Evolutionary conservation across 2,329 filamentous ascomycete genomes (phyloP).

Genomic region (Epichloe bromicola): DNA sequence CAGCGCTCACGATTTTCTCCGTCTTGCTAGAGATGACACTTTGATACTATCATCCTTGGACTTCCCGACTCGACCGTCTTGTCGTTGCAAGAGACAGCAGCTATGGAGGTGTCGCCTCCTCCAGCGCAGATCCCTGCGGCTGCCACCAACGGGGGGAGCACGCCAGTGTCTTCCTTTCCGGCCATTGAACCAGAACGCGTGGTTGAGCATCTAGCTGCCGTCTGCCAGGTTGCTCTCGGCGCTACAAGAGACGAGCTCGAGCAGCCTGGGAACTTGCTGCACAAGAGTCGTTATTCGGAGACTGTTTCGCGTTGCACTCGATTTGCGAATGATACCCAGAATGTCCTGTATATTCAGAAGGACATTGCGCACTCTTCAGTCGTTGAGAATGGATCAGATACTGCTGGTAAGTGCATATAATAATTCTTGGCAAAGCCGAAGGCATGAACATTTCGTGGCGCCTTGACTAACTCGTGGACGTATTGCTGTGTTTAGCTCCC

Average conservation of each 20-base stretch:
- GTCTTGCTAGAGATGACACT: not conserved
- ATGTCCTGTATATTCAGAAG: conserved; percentile 84
- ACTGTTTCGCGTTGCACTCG: conserved; percentile 78
- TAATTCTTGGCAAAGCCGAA: not conserved
- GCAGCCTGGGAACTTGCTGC: conserved; percentile 69
- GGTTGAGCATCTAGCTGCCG: conserved; percentile 57
- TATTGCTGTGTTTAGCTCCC: conserved; percentile 20
- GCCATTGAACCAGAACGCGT: conserved; percentile 55
- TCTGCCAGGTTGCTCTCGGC: conserved; percentile 62
- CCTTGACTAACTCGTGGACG: not conserved
- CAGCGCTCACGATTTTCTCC: not conserved
- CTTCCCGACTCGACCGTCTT: not conserved
- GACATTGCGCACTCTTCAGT: conserved; percentile 47
- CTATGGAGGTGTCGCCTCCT: conserved; percentile 42
- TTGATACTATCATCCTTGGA: not conserved
- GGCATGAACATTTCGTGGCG: not conserved
- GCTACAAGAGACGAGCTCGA: conserved; percentile 69
- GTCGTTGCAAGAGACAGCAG: conserved; percentile 12
- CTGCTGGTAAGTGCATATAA: conserved; percentile 25
- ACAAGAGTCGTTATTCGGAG: conserved; percentile 56
- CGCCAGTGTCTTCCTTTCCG: conserved; percentile 32
- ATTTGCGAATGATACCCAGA: conserved; percentile 80
- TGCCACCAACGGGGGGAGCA: conserved; percentile 26
- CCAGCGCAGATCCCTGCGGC: conserved; percentile 28
- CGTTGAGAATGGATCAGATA: conserved; percentile 34